Evolutionary conservation across 1,284 basidiomycete genomes (phyloP), one percentile per base, ranked within the genome.

Genomic region (Moesziomyces sp.): DNA sequence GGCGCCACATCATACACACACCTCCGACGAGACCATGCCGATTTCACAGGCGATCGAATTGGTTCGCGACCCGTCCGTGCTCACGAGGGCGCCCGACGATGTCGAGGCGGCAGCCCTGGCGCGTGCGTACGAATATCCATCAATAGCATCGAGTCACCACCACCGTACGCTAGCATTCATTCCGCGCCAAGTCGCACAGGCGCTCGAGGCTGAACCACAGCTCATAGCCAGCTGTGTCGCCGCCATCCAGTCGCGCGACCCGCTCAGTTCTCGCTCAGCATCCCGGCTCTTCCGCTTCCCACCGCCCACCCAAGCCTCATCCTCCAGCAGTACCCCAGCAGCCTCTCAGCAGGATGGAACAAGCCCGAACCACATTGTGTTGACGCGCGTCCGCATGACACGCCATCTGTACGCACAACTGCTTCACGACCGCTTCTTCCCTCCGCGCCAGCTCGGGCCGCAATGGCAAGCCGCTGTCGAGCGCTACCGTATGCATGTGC

Each of bases 281-380:
- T 91, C 94, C 78, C 89, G 90, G 65, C 96, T 97, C 92, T 85
- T 90, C 0, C 90, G 92, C 48, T 98, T 98, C 83, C 89, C 92
- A 3, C 93, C 94, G 3, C 85, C 92, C 3, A 93, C 94, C 3
- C 86, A 88, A 34, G 86, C 91, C 0, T 86, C 87, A 19, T 5
- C 23, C 85, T 89, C 8, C 86, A 42, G 44, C 24, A 28, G 23
- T 24, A 16, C 57, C 1, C 13, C 55, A 14, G 28, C 42, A 34
- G 30, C 10, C 10, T 51, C 24, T 35, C 2, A 23, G 24, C 4
- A 14, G 0, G 28, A 4, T 23, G 43, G 1, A 23, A 2, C 9
- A 9, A 26, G 14, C 5, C n/a, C 8, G 52, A 70, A 47, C 16
- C 46, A 54, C 1, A 43, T 70, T 10, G 57, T 70, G 0, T 52